Evolutionary conservation across 805 yeast genomes (phyloP).

Genomic region (Monosporozyma solicola): DNA sequence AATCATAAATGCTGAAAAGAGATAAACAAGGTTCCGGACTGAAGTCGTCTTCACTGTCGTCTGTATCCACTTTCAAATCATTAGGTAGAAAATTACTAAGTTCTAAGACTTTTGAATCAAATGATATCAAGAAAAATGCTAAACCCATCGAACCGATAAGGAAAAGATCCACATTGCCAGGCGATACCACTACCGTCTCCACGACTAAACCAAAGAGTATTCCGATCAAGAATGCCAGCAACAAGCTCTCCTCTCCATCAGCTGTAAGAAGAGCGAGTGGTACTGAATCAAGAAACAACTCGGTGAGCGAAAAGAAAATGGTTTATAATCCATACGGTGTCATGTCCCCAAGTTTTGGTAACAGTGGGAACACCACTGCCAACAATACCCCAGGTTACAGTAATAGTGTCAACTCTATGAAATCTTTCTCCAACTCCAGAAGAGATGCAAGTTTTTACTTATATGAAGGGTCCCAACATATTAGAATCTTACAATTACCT

Average conservation of each 20-base stretch:
- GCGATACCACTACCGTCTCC: neutral
- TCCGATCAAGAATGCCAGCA: neutral
- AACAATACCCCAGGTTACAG: neutral
- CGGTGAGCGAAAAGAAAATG: conserved; percentile 25
- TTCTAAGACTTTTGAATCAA: conserved; percentile 6
- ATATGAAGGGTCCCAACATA: conserved; percentile 30
- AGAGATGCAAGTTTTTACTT: conserved; percentile 24
- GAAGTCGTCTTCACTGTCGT: conserved; percentile 1
- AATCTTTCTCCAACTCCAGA: conserved; percentile 2
- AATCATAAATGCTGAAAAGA: neutral
- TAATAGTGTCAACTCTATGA: neutral
- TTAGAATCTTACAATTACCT: conserved; percentile 49
- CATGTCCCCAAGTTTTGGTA: conserved; percentile 6
- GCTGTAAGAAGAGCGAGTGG: neutral
- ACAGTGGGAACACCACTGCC: neutral
- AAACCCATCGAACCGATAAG: conserved; percentile 1
- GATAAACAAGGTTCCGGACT: neutral
- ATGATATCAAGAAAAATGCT: conserved; percentile 1
- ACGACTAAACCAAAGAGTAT: neutral
- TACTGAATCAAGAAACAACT: neutral
- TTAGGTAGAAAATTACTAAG: conserved; percentile 10
- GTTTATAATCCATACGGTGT: conserved; percentile 60
- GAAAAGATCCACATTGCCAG: conserved; percentile 4
- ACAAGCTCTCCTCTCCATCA: neutral
- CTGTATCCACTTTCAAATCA: conserved; percentile 13